Evolutionary conservation across 805 yeast genomes (phyloP).

Genomic region (Spathaspora girioi): DNA sequence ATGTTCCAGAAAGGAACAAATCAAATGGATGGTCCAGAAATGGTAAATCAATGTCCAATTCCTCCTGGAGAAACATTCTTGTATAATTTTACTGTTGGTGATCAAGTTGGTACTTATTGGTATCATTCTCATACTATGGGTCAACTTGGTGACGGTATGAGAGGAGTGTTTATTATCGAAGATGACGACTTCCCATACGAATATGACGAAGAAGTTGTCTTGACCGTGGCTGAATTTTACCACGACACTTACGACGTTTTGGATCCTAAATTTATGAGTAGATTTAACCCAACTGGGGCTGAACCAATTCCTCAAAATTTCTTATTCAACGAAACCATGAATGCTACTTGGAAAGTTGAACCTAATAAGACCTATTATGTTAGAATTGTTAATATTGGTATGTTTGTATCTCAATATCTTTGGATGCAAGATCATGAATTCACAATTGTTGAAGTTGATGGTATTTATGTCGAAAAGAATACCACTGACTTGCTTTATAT

Average conservation of each 20-base stretch:
- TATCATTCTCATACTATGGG: conserved; percentile 92
- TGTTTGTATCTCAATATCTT: conserved; percentile 62
- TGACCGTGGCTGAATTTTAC: conserved; percentile 63
- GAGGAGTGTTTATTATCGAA: conserved; percentile 74
- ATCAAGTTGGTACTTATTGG: conserved; percentile 92
- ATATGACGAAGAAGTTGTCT: conserved; percentile 58
- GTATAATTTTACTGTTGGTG: conserved; percentile 80
- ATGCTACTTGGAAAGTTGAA: conserved; percentile 51
- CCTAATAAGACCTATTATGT: conserved; percentile 61
- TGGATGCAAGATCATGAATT: conserved; percentile 40
- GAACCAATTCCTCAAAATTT: conserved; percentile 74
- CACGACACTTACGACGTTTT: conserved; percentile 50
- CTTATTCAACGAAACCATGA: conserved; percentile 62
- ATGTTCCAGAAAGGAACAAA: conserved; percentile 72
- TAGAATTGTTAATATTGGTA: conserved; percentile 63
- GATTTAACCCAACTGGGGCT: conserved; percentile 81
- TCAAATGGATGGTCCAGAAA: conserved; percentile 89
- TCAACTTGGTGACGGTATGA: conserved; percentile 92
- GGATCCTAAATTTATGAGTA: conserved; percentile 46
- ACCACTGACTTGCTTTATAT: conserved; percentile 54
- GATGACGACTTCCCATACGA: conserved; percentile 54
- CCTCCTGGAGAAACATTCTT: conserved; percentile 70
- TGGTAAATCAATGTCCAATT: conserved; percentile 87
- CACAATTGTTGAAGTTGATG: conserved; percentile 42
- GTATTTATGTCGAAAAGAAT: conserved; percentile 56